phyloP scores from a whole-genome alignment of 495 filamentous ascomycete genomes.

The Trichoderma gamsii region DNA sequence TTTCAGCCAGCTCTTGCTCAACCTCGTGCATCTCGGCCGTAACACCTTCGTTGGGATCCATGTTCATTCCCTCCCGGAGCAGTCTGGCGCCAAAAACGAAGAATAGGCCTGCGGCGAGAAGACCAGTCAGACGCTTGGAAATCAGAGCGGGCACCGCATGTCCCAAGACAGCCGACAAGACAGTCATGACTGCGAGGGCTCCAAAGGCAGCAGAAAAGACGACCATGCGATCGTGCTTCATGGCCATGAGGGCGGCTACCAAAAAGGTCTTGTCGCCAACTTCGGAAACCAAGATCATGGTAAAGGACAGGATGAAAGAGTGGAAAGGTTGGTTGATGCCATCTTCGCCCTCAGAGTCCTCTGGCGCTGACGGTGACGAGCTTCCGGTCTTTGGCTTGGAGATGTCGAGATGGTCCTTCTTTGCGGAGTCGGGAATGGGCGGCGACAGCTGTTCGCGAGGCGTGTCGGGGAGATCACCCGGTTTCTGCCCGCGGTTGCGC shows the following conservation, averaged over 20 bases:
- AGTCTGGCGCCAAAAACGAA: conserved; percentile 81
- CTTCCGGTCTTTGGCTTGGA: conserved; percentile 41
- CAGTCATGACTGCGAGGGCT: conserved; percentile 87
- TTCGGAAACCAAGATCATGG: conserved; percentile 97
- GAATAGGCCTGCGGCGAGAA: conserved; percentile 78
- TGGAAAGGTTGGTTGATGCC: conserved; percentile 79
- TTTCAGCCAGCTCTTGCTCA: conserved; percentile 89
- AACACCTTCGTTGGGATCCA: conserved; percentile 82
- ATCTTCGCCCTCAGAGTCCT: conserved; percentile 40
- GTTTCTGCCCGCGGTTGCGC: conserved; percentile 57
- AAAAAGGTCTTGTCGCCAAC: conserved; percentile 98
- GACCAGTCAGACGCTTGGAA: conserved; percentile 79
- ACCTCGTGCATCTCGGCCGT: conserved; percentile 96
- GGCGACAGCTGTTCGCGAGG: conserved; percentile 62
- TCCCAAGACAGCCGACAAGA: conserved; percentile 92
- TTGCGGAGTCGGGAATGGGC: conserved; percentile 63
- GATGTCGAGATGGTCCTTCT: conserved; percentile 63
- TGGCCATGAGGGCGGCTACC: conserved; percentile 95
- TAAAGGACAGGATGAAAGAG: conserved; percentile 84
- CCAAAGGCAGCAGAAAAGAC: conserved; percentile 93
- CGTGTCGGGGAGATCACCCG: conserved; percentile 69
- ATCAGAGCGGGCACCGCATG: conserved; percentile 90
- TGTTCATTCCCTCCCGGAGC: conserved; percentile 79
- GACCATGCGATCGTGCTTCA: conserved; percentile 89
- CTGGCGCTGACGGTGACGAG: conserved; percentile 24